Evolutionary conservation across 768 basidiomycete species (phyloP), one percentile per base, ranked within the genome.

Genomic region (Auriculariales sp.): DNA sequence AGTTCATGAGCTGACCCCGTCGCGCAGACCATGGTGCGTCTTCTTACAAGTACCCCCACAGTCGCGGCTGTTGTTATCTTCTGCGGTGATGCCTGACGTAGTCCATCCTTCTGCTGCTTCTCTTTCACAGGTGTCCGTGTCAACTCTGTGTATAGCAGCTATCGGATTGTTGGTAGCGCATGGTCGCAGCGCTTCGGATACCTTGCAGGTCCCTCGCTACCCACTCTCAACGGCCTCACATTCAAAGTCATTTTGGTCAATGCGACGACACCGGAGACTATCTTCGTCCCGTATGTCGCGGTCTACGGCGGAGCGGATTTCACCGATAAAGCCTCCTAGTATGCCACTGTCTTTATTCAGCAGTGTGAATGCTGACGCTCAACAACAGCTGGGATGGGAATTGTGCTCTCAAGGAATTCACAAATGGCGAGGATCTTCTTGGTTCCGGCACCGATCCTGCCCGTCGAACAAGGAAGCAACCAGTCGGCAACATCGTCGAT

Each of bases 381-480:
- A n/a, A n/a, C n/a, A n/a, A n/a, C 54, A 80, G 77, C 68, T 81
- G 78, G 78, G 64, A 55, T 1, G 67, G 63, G 51, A 81, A 81
- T 55, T 81, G 79, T 58, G 75, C 67, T 14, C 75, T 73, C 0
- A 74, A 66, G 34, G 52, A 56, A 0, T 49, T 24, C 19, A 79
- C 77, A 15, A 79, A 79, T 55, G 77, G 76, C 2, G 61, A 72
- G 14, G 74, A 79, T 53, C 7, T n/a, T 22, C 15, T 22, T 6
- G 30, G 30, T 25, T 47, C 44, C 33, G 54, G 66, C 55, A 67
- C 64, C 49, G 28, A n/a, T n/a, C n/a, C 29, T 10, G 44, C 35
- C 19, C 24, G 30, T 47, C 51, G 29, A 34, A 36, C 17, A 33
- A 56, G 44, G 48, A 44, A 46, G 49, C 35, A 36, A 22, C 35